A percentile compares a stretch with the other conserved stretches of the same genome.
These are phyloP conservation scores for Nymphaea thermarum DNA, from an alignment of 164 flowering plant genomes.

Conservation along the genomic window DNA sequence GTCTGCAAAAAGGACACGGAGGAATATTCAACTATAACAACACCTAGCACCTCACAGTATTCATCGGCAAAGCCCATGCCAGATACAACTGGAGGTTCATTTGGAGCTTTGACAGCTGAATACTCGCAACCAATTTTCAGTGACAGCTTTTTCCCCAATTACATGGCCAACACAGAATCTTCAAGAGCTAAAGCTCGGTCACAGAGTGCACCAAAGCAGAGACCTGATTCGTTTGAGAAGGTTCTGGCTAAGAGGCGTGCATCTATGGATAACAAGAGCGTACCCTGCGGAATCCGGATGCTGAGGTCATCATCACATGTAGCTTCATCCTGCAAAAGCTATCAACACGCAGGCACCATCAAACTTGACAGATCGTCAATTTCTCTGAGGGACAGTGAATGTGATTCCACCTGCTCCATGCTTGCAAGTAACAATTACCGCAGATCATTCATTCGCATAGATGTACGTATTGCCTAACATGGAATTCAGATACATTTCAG, in stretches of 20 bases:
- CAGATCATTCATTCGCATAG: slow-evolving; percentile 58
- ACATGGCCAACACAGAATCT: slow-evolving; percentile 94
- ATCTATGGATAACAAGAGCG: slow-evolving; percentile 65
- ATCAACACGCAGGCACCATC: slow-evolving; percentile 66
- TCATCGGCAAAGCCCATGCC: slow-evolving; percentile 45
- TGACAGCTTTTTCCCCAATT: slow-evolving; percentile 69
- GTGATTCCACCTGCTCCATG: slow-evolving; percentile 74
- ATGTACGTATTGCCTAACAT: slow-evolving; percentile 27
- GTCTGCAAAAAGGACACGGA: slow-evolving; percentile 67
- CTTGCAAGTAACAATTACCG: slow-evolving; percentile 58
- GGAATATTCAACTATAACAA: slow-evolving; percentile 52
- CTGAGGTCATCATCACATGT: slow-evolving; percentile 85
- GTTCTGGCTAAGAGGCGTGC: slow-evolving; percentile 42
- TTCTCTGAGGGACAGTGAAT: slow-evolving; percentile 71
- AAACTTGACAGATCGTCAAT: slow-evolving; percentile 70
- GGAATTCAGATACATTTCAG: not conserved
- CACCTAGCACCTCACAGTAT: slow-evolving; percentile 73
- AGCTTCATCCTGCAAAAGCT: slow-evolving; percentile 44
- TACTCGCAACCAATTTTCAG: slow-evolving; percentile 50
- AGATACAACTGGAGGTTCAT: slow-evolving; percentile 30
- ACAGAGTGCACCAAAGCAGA: slow-evolving; percentile 88
- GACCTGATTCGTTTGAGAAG: slow-evolving; percentile 59
- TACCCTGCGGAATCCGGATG: slow-evolving; percentile 68
- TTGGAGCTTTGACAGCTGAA: slow-evolving; percentile 37
- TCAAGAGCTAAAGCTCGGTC: slow-evolving; percentile 86